Evolutionary conservation across 208 protist species (phyloP).

Genomic region (Trypanosoma grayi): DNA sequence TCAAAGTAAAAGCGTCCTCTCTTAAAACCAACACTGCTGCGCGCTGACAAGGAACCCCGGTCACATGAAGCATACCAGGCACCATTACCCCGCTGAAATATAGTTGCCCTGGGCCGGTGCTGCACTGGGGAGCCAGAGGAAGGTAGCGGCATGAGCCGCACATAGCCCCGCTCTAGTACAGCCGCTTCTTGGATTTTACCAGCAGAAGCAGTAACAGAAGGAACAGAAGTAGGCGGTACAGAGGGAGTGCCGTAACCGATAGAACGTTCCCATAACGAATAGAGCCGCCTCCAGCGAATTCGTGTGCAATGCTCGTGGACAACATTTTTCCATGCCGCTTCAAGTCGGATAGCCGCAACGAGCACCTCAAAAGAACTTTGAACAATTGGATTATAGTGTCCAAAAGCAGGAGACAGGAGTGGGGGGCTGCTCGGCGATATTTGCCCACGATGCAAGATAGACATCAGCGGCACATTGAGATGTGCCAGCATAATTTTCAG

Average conservation of each 20-base stretch:
- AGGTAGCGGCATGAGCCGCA: constrained; percentile 14
- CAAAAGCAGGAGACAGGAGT: constrained; percentile 34
- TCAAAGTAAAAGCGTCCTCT: constrained; percentile 88
- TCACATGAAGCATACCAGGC: constrained; percentile 43
- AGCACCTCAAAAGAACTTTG: constrained; percentile 62
- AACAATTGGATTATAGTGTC: constrained; percentile 62
- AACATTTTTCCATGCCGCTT: constrained; percentile 59
- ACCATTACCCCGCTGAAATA: constrained; percentile 32
- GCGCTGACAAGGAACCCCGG: constrained; percentile 37
- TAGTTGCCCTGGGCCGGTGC: constrained; percentile 16
- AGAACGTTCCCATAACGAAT: constrained; percentile 44
- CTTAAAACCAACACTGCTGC: constrained; percentile 70
- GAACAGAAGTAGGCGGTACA: background rate
- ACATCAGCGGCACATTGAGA: constrained; percentile 58
- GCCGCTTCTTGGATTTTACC: background rate
- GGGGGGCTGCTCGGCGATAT: constrained; percentile 14
- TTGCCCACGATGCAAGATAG: constrained; percentile 43
- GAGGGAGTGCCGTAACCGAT: constrained; percentile 18
- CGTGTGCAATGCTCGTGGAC: constrained; percentile 36
- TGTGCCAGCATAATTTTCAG: constrained; percentile 71
- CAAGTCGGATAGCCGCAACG: constrained; percentile 50
- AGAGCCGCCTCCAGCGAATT: constrained; percentile 43
- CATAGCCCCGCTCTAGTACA: constrained; percentile 14
- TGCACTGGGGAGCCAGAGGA: constrained; percentile 18
- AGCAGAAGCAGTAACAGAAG: background rate